Conservation (phyloP, 768 basidiomycete species). For the Lactarius hengduanensis region DNA sequence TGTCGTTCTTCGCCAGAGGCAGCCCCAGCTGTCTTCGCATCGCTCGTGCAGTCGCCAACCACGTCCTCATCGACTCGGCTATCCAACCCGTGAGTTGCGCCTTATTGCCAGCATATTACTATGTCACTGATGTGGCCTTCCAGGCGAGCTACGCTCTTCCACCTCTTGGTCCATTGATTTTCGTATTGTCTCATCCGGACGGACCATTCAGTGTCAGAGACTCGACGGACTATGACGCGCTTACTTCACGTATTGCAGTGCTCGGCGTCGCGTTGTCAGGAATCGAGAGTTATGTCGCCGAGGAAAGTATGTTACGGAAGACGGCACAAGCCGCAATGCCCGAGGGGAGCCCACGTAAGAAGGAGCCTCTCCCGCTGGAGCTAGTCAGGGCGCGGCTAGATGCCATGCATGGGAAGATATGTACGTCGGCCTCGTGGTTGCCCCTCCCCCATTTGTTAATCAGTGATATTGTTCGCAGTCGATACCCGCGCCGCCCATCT, state of each 20-base stretch:
- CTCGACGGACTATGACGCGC: conserved; percentile 55
- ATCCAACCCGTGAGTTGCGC: conserved; percentile 12
- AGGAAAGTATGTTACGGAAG: conserved; percentile 38
- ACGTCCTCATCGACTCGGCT: conserved; percentile 41
- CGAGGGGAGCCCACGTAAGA: conserved; percentile 34
- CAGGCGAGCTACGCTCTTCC: conserved; percentile 44
- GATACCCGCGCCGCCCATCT: conserved; percentile 74
- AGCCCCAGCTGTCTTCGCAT: conserved; percentile 52
- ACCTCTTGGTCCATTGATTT: conserved; percentile 52
- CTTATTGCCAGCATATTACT: not conserved
- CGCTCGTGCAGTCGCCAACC: conserved; percentile 56
- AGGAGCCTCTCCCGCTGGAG: conserved; percentile 47
- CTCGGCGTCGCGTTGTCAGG: conserved; percentile 60
- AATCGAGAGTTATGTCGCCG: conserved; percentile 53
- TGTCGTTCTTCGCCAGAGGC: conserved; percentile 53
- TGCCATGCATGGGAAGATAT: conserved; percentile 55
- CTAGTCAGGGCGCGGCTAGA: conserved; percentile 50
- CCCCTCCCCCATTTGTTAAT: not conserved
- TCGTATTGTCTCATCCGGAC: conserved; percentile 47
- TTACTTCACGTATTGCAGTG: conserved; percentile 54
- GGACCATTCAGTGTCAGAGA: conserved; percentile 32
- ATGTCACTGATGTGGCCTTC: not conserved
- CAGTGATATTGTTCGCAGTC: conserved; percentile 38
- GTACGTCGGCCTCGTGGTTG: conserved; percentile 41
- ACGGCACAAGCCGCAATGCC: conserved; percentile 2